Percentiles rank a stretch among this genome's conserved stretches.
Conservation (phyloP, 2,329 filamentous ascomycete genomes). For the Fusarium succisae region DNA sequence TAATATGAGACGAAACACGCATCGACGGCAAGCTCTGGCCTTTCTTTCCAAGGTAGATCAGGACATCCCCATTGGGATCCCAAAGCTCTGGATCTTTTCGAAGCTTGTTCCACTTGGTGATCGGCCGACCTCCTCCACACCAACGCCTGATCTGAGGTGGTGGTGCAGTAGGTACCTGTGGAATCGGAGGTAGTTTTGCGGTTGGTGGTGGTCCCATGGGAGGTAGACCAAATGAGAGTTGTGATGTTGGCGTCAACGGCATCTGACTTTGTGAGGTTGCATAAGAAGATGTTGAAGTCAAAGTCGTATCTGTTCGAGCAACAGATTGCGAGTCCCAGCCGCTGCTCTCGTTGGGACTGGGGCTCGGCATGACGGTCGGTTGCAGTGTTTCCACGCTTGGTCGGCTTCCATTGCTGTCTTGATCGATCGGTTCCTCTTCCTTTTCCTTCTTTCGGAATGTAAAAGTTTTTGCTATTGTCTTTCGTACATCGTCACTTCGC, state of each 20-base stretch:
- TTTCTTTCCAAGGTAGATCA: conserved; percentile 63
- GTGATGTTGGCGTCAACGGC: conserved; percentile 33
- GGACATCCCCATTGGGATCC: conserved; percentile 68
- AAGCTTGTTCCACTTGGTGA: conserved; percentile 65
- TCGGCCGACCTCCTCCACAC: conserved; percentile 59
- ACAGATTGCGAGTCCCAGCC: conserved; percentile 16
- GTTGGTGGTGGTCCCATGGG: conserved; percentile 53
- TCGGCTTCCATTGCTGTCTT: conserved; percentile 30
- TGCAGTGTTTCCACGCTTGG: conserved; percentile 37
- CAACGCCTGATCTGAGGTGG: conserved; percentile 60
- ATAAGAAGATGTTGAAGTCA: conserved; percentile 20
- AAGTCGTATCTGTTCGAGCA: conserved; percentile 17
- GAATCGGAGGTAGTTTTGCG: conserved; percentile 55
- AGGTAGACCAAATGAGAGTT: conserved; percentile 28
- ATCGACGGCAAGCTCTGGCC: conserved; percentile 61
- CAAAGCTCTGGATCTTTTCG: conserved; percentile 69
- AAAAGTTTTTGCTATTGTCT: conserved; percentile 63
- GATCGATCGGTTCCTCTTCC: conserved; percentile 40
- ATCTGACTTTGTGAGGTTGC: conserved; percentile 23
- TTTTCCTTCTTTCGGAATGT: conserved; percentile 60
- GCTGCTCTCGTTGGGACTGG: conserved; percentile 13
- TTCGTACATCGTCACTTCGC: conserved; percentile 64
- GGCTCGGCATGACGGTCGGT: conserved; percentile 14
- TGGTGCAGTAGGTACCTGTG: conserved; percentile 32
- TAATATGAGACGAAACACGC: conserved; percentile 65